Conservation (phyloP, 1,284 basidiomycete genomes). For the Irpex rosettiformis region DNA sequence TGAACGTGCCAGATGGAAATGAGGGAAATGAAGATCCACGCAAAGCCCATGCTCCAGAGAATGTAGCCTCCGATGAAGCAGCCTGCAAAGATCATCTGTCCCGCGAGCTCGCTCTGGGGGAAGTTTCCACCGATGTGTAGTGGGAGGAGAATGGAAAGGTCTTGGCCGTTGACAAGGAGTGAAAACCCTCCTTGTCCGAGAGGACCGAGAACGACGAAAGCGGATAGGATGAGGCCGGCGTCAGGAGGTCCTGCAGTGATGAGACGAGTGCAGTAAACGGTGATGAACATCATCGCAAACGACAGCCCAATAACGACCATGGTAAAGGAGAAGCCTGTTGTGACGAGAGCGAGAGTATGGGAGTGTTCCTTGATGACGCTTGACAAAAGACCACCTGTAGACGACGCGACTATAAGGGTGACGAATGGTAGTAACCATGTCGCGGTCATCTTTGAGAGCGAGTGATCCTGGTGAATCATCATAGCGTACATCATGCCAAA, state of each 20-base stretch:
- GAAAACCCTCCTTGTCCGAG: conserved; percentile 52
- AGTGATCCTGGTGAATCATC: conserved; percentile 52
- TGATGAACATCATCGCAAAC: conserved; percentile 44
- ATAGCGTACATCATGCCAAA: conserved; percentile 57
- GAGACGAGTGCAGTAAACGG: conserved; percentile 39
- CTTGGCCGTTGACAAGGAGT: conserved; percentile 46
- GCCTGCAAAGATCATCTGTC: conserved; percentile 35
- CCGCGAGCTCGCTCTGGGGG: conserved; percentile 29
- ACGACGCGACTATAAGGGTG: conserved; percentile 56
- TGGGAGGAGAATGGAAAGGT: conserved; percentile 40
- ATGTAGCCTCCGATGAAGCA: conserved; percentile 39
- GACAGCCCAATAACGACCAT: conserved; percentile 52
- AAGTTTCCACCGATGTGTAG: conserved; percentile 29
- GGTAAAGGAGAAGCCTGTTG: conserved; percentile 46
- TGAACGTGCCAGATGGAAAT: conserved; percentile 31
- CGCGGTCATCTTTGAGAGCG: conserved; percentile 41
- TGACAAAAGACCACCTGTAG: conserved; percentile 54
- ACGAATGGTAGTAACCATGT: conserved; percentile 64
- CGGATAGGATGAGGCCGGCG: conserved; percentile 39
- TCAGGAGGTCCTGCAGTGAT: conserved; percentile 37
- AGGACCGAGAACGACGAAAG: conserved; percentile 40
- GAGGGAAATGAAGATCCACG: conserved; percentile 40
- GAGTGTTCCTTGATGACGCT: conserved; percentile 37
- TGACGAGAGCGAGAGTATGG: conserved; percentile 42
- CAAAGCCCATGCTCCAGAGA: conserved; percentile 44